phyloP scores from a whole-genome alignment of 2,329 filamentous ascomycete species.

The Botrytis byssoidea region DNA sequence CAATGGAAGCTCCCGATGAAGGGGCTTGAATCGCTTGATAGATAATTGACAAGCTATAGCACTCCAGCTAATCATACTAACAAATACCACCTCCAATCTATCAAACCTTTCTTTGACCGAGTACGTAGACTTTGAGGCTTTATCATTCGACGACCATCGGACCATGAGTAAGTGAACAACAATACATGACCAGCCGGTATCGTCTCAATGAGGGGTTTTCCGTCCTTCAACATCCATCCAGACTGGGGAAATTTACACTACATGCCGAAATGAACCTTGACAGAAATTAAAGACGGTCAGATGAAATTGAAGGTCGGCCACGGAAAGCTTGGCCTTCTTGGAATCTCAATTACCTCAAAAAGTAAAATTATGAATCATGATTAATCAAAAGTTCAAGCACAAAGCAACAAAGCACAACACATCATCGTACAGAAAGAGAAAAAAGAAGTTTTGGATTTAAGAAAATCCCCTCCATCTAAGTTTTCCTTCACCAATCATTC shows the following conservation, averaged over 20 bases:
- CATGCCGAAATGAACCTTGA: background rate
- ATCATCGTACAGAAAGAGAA: background rate
- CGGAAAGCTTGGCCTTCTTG: slow-evolving; percentile 17
- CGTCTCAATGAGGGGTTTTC: background rate
- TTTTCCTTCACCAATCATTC: background rate
- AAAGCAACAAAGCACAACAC: background rate
- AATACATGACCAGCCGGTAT: background rate
- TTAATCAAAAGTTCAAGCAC: background rate
- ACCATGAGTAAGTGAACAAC: background rate
- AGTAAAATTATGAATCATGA: slow-evolving; percentile 10
- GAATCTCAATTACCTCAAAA: background rate
- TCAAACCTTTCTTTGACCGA: background rate
- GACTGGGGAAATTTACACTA: background rate
- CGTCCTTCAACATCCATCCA: background rate
- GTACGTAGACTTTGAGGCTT: background rate
- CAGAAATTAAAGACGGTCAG: background rate
- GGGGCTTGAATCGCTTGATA: slow-evolving; percentile 4
- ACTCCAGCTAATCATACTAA: background rate
- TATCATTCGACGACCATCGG: background rate
- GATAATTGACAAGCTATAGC: background rate
- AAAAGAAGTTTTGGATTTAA: background rate
- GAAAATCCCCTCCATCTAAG: background rate
- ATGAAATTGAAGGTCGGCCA: slow-evolving; percentile 9
- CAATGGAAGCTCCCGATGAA: background rate
- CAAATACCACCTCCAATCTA: background rate